These are phyloP conservation scores for Fusarium chaquense DNA, from an alignment of 2,329 filamentous ascomycete species.

Conservation along the genomic window DNA sequence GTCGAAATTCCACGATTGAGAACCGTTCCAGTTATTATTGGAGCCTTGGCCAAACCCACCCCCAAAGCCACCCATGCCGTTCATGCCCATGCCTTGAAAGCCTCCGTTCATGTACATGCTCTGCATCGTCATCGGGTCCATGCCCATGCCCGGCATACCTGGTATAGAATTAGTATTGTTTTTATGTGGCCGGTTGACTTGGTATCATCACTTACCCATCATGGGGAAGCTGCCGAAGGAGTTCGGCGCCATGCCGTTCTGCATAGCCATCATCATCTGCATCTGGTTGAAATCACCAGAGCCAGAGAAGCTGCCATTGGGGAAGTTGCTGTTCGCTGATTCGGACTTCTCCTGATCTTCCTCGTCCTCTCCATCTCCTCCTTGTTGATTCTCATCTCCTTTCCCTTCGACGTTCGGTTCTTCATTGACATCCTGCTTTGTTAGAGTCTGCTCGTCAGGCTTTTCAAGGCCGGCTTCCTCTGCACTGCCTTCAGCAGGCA, in stretches of 20 bases:
- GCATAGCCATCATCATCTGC: constrained; percentile 84
- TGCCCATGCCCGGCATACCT: constrained; percentile 86
- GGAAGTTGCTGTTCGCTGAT: constrained; percentile 61
- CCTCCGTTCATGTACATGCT: constrained; percentile 84
- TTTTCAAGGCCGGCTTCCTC: constrained; percentile 36
- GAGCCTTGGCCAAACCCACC: constrained; percentile 71
- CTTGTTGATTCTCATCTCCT: constrained; percentile 34
- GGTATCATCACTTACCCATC: constrained; percentile 78
- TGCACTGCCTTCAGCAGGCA: constrained; percentile 27
- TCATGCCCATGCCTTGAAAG: constrained; percentile 82
- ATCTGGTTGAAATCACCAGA: constrained; percentile 79
- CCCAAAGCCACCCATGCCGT: constrained; percentile 81
- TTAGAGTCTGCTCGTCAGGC: constrained; percentile 34
- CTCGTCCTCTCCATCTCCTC: constrained; percentile 48
- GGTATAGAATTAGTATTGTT: constrained; percentile 48
- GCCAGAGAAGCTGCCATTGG: constrained; percentile 70
- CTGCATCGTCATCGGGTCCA: constrained; percentile 83
- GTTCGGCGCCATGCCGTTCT: constrained; percentile 71
- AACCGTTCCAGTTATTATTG: constrained; percentile 84
- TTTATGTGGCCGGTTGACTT: neutral
- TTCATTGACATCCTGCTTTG: constrained; percentile 41
- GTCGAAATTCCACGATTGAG: constrained; percentile 85
- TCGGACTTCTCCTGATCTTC: constrained; percentile 49
- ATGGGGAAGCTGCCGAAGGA: constrained; percentile 74
- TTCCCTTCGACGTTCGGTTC: constrained; percentile 42